Conservation (phyloP, 345 rosid species). For the Hibiscus tridactylites region DNA sequence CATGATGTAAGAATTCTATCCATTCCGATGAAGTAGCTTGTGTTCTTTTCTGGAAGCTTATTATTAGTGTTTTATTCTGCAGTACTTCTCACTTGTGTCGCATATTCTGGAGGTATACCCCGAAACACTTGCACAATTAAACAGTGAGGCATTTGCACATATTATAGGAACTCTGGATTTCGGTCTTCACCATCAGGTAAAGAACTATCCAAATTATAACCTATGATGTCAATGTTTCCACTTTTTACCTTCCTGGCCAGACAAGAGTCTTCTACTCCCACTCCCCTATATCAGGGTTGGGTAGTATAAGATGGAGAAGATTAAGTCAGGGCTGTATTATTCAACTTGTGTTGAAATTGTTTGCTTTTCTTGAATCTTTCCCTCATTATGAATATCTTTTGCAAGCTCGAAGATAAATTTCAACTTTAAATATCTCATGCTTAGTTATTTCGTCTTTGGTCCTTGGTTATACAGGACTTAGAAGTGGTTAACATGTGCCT, state of each 20-base stretch:
- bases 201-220: neutral
- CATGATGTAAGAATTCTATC: conserved; percentile 60
- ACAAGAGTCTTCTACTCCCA: neutral
- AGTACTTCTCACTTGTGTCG: conserved; percentile 81
- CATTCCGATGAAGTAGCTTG: neutral
- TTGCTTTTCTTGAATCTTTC: neutral
- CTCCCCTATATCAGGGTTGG: neutral
- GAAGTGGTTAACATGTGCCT: conserved; percentile 88
- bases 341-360: neutral
- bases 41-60: conserved; percentile 10
- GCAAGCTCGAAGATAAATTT: neutral
- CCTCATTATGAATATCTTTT: neutral
- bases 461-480: conserved; percentile 43
- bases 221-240: neutral
- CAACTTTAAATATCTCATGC: neutral
- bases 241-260: neutral
- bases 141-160: conserved; percentile 65
- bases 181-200: conserved; percentile 96
- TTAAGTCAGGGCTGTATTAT: neutral
- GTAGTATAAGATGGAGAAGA: neutral
- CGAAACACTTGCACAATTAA: conserved; percentile 69
- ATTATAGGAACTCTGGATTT: conserved; percentile 76
- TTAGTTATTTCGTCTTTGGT: neutral
- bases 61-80: conserved; percentile 24
- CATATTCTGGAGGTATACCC: conserved; percentile 97